Base-by-base conservation (phyloP, 495 filamentous ascomycete genomes). In the Penicillium lividum region DNA sequence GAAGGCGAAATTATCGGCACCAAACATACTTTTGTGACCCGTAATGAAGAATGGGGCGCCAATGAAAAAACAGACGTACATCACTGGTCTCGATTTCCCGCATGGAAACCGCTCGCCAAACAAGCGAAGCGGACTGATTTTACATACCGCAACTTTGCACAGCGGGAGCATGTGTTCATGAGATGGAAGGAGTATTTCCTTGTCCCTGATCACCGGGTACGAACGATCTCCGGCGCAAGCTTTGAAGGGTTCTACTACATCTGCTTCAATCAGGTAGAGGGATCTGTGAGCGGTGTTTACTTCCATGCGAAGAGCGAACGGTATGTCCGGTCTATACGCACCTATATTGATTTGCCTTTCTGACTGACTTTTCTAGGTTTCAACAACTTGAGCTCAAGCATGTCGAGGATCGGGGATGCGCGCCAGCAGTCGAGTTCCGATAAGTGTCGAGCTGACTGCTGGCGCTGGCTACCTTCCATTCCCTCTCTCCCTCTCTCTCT, bases 171-270 rank as follows among this genome's bases (percentile, higher is more conserved):
- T 69, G 87, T 99, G 18, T 99, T 98, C 71, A 99, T 99, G 95
- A 85, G 95, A 50, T 99, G 95, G 95, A 99, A 99, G 70, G 95
- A 99, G 72, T 90, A 95, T 63, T 99, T 99, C 68, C 81, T 99
- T 7, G 95, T 99, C 4, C 95, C 95, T 9, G 92, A 98, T 65
- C 95, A 99, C 72, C 84, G 91, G 3, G 91, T 97, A 22, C 79
- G 85, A 57, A 91, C 90, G 16, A 94, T 99, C 58, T 87, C 85
- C 29, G 95, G 95, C 4, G 95, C 95, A 1, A 97, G 92, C 63
- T 99, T 97, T 65, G 95, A 99, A 62, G 95, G 95, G 0, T 99
- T 99, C 68, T 99, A 99, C 68, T 99, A 98, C 64, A 98, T 99
- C 57, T 97, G 93, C 74, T 99, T 98, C 77, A 97, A 97, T 69